phyloP scores from a whole-genome alignment of 495 filamentous ascomycete genomes.

The Margaritispora aquatica region DNA sequence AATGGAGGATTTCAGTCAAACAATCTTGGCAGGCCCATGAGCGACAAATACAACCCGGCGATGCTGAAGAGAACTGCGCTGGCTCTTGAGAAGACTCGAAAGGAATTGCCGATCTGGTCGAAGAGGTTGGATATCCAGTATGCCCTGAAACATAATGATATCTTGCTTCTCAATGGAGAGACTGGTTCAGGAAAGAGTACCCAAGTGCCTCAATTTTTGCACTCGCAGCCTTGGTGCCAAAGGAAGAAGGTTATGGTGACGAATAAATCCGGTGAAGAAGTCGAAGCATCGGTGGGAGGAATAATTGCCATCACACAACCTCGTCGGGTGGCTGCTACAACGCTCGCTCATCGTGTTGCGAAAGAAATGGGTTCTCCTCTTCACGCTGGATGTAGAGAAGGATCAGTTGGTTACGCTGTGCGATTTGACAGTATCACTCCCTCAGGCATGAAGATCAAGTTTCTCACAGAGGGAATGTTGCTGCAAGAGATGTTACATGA shows the following conservation, averaged over 20 bases:
- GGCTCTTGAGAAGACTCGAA: slow-evolving; percentile 27
- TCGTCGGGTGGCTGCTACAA: slow-evolving; percentile 89
- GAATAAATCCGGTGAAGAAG: slow-evolving; percentile 28
- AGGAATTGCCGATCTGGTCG: slow-evolving; percentile 75
- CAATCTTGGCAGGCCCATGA: not conserved
- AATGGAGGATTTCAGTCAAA: not conserved
- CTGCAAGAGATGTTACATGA: slow-evolving; percentile 90
- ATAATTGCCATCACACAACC: slow-evolving; percentile 96
- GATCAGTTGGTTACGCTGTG: slow-evolving; percentile 86
- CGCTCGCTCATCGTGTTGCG: slow-evolving; percentile 81
- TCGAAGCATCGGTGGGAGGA: slow-evolving; percentile 60
- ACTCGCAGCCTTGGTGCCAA: slow-evolving; percentile 69
- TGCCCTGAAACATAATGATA: slow-evolving; percentile 58
- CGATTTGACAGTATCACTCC: slow-evolving; percentile 82
- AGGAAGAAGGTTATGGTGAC: slow-evolving; percentile 44
- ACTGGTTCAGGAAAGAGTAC: slow-evolving; percentile 97
- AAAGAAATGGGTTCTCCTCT: slow-evolving; percentile 84
- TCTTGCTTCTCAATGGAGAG: slow-evolving; percentile 84
- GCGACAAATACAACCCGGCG: not conserved
- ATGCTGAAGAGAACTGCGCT: slow-evolving; percentile 4
- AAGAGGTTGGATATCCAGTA: slow-evolving; percentile 63
- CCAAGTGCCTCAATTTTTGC: slow-evolving; percentile 88
- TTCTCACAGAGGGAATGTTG: slow-evolving; percentile 93
- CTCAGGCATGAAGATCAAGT: slow-evolving; percentile 73
- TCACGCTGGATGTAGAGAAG: slow-evolving; percentile 54